Base-by-base conservation (phyloP, 805 yeast genomes). In the Candida sithepensis region DNA sequence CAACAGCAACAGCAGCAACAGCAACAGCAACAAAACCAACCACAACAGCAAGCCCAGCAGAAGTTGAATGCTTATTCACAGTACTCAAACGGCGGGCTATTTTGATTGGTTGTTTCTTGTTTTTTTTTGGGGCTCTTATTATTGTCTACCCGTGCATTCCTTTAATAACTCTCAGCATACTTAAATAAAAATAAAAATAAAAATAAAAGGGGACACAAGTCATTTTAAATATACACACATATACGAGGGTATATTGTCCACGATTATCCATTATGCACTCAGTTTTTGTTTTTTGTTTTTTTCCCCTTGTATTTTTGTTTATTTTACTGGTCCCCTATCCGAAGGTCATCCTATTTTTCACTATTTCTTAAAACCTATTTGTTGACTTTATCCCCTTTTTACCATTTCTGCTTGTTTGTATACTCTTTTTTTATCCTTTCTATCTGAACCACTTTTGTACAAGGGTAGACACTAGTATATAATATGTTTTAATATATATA, bases 11-110 rank as follows among this genome's bases (percentile, higher is more conserved):
- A 37, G 21, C 23, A 22, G 21, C 26, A 20, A 37, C 39, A 13
- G 13, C 26, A 37, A 20, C 18, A 37, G 8, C 39, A 12, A 19
- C 16, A 18, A 19, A 3, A 21, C n/a, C 58, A 48, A 20, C 33
- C 45, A 13, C 32, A 37, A 3, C 39, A 37, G 16, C 24, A 18
- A 22, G 10, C 14, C n/a, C 23, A 30, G 7, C 20, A 18, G 16
- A 34, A 34, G 20, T 34, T 18, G 19, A 32, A 32, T 21, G 22
- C 14, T 2, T 41, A 41, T 33, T 41, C 43, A 12, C 43, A 41
- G 14, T 41, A 41, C n/a, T 5, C 38, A 7, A 34, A 34, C 21
- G 38, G 38, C 18, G 38, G 38, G n/a, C 4, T 34, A 18, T 34
- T 34, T 16, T 34, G 18, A 34, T 18, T 20, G 12, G 13, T 8